Base-by-base conservation (phyloP, 257 asterid species). In the Thymus quinquecostatus region DNA sequence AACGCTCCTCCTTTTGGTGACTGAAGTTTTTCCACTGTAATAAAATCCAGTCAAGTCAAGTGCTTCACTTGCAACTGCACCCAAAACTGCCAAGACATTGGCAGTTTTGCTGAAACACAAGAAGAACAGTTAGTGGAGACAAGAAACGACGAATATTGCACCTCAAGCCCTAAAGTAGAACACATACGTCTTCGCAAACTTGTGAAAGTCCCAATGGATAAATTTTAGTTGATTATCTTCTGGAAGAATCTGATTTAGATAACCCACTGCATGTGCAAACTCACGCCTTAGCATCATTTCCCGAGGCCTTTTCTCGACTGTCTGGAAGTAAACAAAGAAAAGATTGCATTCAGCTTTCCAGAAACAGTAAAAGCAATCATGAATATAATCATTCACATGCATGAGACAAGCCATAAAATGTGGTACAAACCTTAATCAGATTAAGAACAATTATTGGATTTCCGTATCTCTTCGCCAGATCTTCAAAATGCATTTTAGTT, bases 221-320 rank as follows among this genome's bases (percentile, higher is more conserved):
- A 94, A 94, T 76, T 93, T 88, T 11, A 94, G 92, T 69, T 85
- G 96, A 71, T 82, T 82, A 54, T 91, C 99, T 79, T 88, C 91
- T 4, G 88, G 70, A 69, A 94, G 83, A 78, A 91, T 88, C 86
- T 94, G 99, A 83, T 94, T 94, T 43, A 94, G 89, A 83, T 94
- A 94, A 64, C 99, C 97, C 34, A 94, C 99, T 2, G 97, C 99
- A 83, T 88, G 80, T 36, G 96, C 87, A 82, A 94, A 94, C 83
- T 94, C 99, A 68, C 99, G 96, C 84, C 99, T 87, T 70, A 94
- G 81, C 99, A 94, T 94, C 99, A 94, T 94, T 80, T 94, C 99
- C 76, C 99, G 83, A 28, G 99, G 99, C 74, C 99, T 84, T 84
- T 94, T 94, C 85, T 94, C 99, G 60, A 94, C 94, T 6, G 97